phyloP scores from a whole-genome alignment of 768 basidiomycete species.

The Paxillus involutus region DNA sequence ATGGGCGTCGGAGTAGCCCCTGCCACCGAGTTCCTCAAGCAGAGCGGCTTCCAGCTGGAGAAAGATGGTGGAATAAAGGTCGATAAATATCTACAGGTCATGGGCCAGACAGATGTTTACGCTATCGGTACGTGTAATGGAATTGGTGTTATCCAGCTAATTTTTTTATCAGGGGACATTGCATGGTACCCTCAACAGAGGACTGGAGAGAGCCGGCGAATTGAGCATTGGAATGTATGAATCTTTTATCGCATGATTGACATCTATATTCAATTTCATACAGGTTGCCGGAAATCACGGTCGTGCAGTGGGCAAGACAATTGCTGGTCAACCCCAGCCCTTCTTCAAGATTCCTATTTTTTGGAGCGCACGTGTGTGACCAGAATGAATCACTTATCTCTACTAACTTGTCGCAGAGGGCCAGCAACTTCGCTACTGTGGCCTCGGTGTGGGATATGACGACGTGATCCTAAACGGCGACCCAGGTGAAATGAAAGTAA shows the following conservation, averaged over 20 bases:
- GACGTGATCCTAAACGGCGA: slow-evolving; percentile 79
- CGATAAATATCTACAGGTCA: slow-evolving; percentile 69
- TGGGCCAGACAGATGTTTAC: slow-evolving; percentile 52
- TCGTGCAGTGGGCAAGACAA: slow-evolving; percentile 76
- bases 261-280: neutral
- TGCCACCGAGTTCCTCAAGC: slow-evolving; percentile 76
- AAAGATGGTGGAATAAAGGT: slow-evolving; percentile 77
- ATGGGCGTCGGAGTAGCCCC: slow-evolving; percentile 88
- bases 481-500: slow-evolving; percentile 74
- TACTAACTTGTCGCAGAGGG: slow-evolving; percentile 52
- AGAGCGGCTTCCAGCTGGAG: slow-evolving; percentile 68
- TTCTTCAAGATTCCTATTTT: slow-evolving; percentile 83
- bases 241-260: neutral
- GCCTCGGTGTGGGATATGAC: slow-evolving; percentile 68
- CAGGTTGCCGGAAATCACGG: slow-evolving; percentile 87
- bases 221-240: slow-evolving; percentile 89
- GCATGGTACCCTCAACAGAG: slow-evolving; percentile 69
- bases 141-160: neutral
- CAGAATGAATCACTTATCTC: neutral
- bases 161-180: slow-evolving; percentile 59
- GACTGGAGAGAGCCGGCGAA: slow-evolving; percentile 52
- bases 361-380: slow-evolving; percentile 81
- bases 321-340: slow-evolving; percentile 60
- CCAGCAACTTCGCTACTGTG: slow-evolving; percentile 84
- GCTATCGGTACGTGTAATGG: slow-evolving; percentile 55